Evolutionary conservation across 345 rosid species (phyloP).

Genomic region (Populus nigra): DNA sequence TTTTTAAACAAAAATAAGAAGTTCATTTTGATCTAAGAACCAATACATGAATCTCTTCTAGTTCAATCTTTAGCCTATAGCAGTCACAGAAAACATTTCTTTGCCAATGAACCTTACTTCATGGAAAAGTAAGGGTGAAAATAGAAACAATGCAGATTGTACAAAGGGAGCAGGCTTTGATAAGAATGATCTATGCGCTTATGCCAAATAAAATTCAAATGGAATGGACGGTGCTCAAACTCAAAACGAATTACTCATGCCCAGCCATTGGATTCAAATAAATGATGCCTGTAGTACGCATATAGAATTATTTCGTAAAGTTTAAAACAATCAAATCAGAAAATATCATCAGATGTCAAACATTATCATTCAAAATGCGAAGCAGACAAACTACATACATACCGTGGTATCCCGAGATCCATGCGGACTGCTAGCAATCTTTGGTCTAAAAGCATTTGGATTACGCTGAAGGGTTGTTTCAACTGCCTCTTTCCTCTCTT

Average conservation of each 20-base stretch:
- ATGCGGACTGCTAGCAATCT: slow-evolving; percentile 62
- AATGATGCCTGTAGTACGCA: no score
- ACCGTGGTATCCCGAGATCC: slow-evolving; percentile 52
- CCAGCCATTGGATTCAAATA: background rate
- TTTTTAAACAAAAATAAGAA: background rate
- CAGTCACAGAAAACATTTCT: background rate
- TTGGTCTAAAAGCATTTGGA: slow-evolving; percentile 71
- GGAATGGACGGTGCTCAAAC: background rate
- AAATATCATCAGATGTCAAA: background rate
- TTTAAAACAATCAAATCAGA: background rate
- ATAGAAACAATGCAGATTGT: background rate
- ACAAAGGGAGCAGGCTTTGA: background rate
- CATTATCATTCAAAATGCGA: slow-evolving; percentile 2
- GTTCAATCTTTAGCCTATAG: background rate
- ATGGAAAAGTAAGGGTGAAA: background rate
- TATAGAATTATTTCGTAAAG: no score
- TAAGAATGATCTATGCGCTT: no score
- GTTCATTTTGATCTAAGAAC: background rate
- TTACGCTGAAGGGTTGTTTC: slow-evolving; percentile 57
- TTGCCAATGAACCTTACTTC: background rate
- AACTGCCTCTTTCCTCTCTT: slow-evolving; percentile 59
- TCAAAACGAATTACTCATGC: background rate
- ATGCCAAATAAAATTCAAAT: background rate
- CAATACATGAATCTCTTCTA: background rate
- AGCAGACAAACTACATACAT: slow-evolving; percentile 10